Percentiles rank a stretch among this genome's conserved stretches.
These are phyloP conservation scores for Camellia oleifera DNA, from an alignment of 179 eudicot species.

Conservation along the genomic window DNA sequence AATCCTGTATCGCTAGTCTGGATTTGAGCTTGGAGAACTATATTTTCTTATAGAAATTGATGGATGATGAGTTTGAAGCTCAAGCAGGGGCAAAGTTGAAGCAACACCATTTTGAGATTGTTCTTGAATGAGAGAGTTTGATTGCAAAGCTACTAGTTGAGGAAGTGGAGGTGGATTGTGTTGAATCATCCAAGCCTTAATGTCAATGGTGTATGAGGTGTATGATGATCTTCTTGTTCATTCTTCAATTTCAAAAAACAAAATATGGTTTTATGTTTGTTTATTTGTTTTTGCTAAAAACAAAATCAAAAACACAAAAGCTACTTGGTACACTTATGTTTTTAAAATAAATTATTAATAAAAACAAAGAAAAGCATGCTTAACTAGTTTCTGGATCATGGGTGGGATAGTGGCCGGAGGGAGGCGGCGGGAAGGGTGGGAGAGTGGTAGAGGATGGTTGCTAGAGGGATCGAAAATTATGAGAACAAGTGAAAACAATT, in stretches of 20 bases:
- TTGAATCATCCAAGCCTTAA: background rate
- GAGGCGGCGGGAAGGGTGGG: no score
- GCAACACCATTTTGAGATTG: constrained; percentile 27
- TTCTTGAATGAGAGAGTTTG: constrained; percentile 54
- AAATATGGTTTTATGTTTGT: no score
- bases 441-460: no score
- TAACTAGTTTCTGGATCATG: no score
- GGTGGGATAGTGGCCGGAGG: no score
- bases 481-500: no score
- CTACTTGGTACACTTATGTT: no score
- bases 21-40: constrained; percentile 40
- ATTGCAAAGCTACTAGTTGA: constrained; percentile 31
- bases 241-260: background rate
- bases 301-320: no score
- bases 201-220: background rate
- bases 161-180: constrained; percentile 25
- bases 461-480: no score
- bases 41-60: constrained; percentile 62
- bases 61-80: constrained; percentile 50
- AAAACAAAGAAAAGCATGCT: no score
- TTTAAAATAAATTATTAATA: no score
- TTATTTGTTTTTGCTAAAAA: no score
- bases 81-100: constrained; percentile 19
- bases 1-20: constrained; percentile 23
- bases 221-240: background rate